These are phyloP conservation scores for Aspergillus novofumigatus DNA, from an alignment of 2,329 filamentous ascomycete genomes.

Conservation along the genomic window DNA sequence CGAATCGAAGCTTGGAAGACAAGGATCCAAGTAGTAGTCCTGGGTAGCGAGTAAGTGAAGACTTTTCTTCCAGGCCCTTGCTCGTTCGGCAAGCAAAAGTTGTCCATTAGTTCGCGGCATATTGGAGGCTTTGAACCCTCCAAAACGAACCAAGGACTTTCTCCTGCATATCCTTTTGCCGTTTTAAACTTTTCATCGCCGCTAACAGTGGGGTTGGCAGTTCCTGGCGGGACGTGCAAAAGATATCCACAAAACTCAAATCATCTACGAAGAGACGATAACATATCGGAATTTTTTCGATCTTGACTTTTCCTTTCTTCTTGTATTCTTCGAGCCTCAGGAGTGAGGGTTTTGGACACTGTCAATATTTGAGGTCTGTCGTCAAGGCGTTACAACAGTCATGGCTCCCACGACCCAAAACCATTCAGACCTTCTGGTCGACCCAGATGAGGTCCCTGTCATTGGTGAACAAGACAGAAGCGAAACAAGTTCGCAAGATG, in stretches of 20 bases:
- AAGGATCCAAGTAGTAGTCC: not conserved
- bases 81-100: not conserved
- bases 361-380: not conserved
- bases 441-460: slow-evolving; percentile 17
- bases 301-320: not conserved
- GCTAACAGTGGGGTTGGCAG: slow-evolving; percentile 12
- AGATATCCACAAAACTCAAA: slow-evolving; percentile 11
- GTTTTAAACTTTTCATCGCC: not conserved
- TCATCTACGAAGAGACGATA: not conserved
- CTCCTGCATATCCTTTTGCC: slow-evolving; percentile 4
- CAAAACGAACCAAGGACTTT: slow-evolving; percentile 5
- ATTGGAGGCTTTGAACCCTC: not conserved
- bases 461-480: slow-evolving; percentile 24
- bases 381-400: not conserved
- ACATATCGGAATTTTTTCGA: not conserved
- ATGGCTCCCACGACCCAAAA: slow-evolving; percentile 15
- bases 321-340: not conserved
- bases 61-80: slow-evolving; percentile 2
- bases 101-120: not conserved
- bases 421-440: slow-evolving; percentile 19
- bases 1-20: not conserved
- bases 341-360: not conserved
- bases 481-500: slow-evolving; percentile 27
- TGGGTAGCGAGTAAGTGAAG: not conserved
- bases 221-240: slow-evolving; percentile 5